phyloP scores from a whole-genome alignment of 2,329 filamentous ascomycete species.

The Xylaria arbuscula region DNA sequence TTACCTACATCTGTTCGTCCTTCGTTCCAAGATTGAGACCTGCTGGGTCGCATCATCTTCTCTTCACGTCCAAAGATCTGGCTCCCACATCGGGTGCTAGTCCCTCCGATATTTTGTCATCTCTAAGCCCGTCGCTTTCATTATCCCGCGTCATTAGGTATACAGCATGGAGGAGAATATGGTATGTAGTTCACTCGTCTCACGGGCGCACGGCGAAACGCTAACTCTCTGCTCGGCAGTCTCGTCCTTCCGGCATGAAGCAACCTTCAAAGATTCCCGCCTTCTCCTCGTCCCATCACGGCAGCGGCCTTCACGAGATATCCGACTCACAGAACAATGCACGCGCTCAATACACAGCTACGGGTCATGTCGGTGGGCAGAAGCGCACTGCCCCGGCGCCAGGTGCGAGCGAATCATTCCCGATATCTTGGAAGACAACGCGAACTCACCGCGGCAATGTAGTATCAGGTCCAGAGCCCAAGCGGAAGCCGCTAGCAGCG shows the following conservation, averaged over 20 bases:
- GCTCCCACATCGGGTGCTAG: constrained; percentile 24
- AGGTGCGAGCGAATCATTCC: constrained; percentile 50
- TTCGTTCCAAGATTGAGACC: constrained; percentile 18
- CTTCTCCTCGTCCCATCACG: constrained; percentile 42
- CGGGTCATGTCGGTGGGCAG: constrained; percentile 51
- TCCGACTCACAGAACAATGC: constrained; percentile 71
- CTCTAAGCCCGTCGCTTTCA: background rate
- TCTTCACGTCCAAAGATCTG: constrained; percentile 21
- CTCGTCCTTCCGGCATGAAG: constrained; percentile 37
- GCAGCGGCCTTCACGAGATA: constrained; percentile 61
- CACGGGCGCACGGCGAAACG: background rate
- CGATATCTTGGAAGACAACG: constrained; percentile 26
- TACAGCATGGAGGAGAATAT: constrained; percentile 46
- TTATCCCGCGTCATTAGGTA: constrained; percentile 19
- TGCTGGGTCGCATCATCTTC: constrained; percentile 28
- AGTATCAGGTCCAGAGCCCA: constrained; percentile 67
- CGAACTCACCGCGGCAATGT: constrained; percentile 38
- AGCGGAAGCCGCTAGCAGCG: constrained; percentile 69
- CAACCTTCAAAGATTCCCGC: constrained; percentile 45
- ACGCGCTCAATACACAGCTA: constrained; percentile 57
- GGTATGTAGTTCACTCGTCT: constrained; percentile 34
- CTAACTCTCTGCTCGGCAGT: constrained; percentile 37
- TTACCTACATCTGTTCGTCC: constrained; percentile 14
- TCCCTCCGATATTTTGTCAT: constrained; percentile 27
- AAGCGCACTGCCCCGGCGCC: constrained; percentile 64